Evolutionary conservation across 768 basidiomycete species (phyloP).

Genomic region (Mycena indigotica): DNA sequence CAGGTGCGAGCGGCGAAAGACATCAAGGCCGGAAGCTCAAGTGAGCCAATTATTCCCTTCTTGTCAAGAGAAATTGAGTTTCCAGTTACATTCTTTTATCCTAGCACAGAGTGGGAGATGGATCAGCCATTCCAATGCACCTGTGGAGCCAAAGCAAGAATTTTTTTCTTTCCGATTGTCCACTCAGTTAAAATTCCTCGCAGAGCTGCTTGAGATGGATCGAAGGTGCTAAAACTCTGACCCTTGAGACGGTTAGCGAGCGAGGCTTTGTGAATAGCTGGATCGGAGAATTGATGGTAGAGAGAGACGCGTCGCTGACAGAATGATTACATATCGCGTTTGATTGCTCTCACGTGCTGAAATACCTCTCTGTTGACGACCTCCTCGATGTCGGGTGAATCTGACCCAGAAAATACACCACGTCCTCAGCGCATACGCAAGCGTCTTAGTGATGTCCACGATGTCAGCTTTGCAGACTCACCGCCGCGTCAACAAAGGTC

Average conservation of each 20-base stretch:
- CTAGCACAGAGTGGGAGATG: conserved; percentile 73
- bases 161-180: too few relatives aligned
- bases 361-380: too few relatives aligned
- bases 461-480: conserved; percentile 43
- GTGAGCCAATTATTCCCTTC: conserved; percentile 32
- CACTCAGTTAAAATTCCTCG: too few relatives aligned
- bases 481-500: conserved; percentile 44
- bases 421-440: conserved; percentile 45
- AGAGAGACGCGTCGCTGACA: conserved; percentile 24
- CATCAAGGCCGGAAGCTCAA: conserved; percentile 38
- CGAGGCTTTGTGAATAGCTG: conserved; percentile 46
- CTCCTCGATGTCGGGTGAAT: conserved; percentile 28
- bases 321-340: background rate
- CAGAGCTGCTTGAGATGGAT: conserved; percentile 46
- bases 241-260: conserved; percentile 36
- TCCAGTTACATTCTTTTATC: conserved; percentile 63
- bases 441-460: conserved; percentile 62
- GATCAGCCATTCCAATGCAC: conserved; percentile 59
- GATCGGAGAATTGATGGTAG: conserved; percentile 36
- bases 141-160: conserved; percentile 48
- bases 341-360: background rate
- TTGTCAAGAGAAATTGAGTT: background rate
- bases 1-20: conserved; percentile 46
- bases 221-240: conserved; percentile 47
- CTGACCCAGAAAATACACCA: conserved; percentile 46